Evolutionary conservation across 805 yeast genomes (phyloP).

Genomic region (Scheffersomyces stipitis): DNA sequence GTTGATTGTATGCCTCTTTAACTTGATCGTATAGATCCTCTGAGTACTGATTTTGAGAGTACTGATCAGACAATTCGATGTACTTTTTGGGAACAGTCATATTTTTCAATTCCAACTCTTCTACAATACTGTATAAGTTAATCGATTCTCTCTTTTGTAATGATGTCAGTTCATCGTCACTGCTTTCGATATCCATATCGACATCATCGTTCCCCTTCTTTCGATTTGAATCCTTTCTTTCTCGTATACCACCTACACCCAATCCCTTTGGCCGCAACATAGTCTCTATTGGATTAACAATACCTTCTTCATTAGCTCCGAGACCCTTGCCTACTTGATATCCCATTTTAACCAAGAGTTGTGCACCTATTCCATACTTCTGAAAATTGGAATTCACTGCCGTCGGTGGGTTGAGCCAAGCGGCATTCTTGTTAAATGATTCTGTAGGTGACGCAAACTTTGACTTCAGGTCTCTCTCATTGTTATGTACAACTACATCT

Average conservation of each 20-base stretch:
- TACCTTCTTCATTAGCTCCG: conserved; percentile 74
- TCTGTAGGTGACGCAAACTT: no score
- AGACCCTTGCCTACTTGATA: conserved; percentile 80
- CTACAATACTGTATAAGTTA: conserved; percentile 37
- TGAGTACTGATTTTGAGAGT: background rate
- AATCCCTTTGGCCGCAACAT: conserved; percentile 61
- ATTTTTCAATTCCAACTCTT: conserved; percentile 32
- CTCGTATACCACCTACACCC: conserved; percentile 67
- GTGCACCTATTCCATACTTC: conserved; percentile 83
- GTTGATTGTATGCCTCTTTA: conserved; percentile 10
- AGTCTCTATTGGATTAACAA: conserved; percentile 76
- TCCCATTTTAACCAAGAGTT: conserved; percentile 80
- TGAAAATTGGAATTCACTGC: no score
- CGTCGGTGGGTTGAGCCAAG: no score
- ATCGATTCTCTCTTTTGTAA: conserved; percentile 7
- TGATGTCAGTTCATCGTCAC: conserved; percentile 19
- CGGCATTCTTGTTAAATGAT: no score
- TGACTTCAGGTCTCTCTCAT: no score
- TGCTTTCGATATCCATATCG: conserved; percentile 15
- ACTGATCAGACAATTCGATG: conserved; percentile 33
- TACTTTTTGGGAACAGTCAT: conserved; percentile 34
- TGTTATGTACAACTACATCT: background rate
- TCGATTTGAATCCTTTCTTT: conserved; percentile 29
- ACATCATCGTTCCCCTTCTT: conserved; percentile 6
- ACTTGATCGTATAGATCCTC: conserved; percentile 7